Conservation (phyloP, 352 stramenopile species). For the Phytopythium sindhum region DNA sequence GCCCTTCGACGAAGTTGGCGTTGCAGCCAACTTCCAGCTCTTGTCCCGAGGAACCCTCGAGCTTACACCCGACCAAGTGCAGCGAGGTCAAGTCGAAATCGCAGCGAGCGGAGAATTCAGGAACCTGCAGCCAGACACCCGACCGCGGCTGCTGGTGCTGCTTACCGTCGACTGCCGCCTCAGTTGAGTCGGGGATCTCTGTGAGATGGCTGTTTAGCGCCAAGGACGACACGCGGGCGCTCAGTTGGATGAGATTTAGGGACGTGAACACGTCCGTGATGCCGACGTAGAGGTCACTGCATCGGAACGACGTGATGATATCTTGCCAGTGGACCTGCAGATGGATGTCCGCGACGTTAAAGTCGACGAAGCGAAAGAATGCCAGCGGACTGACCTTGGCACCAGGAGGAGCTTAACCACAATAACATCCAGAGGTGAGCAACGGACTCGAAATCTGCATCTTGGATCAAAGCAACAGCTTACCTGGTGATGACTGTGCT, state of each 20-base stretch:
- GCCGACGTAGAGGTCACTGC: slow-evolving; percentile 38
- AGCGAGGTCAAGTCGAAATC: slow-evolving; percentile 4
- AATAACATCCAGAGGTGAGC: slow-evolving; percentile 3
- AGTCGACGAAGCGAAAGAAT: slow-evolving; percentile 66
- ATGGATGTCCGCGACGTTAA: slow-evolving; percentile 34
- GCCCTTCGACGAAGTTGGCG: slow-evolving; percentile 5
- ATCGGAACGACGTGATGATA: slow-evolving; percentile 27
- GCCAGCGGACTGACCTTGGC: slow-evolving; percentile 36
- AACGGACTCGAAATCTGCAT: too few relatives aligned
- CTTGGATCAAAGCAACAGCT: neutral
- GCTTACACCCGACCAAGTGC: neutral
- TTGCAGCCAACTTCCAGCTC: neutral
- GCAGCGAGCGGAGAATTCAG: neutral
- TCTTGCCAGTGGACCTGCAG: slow-evolving; percentile 36
- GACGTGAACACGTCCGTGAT: slow-evolving; percentile 61
- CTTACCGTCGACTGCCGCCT: neutral
- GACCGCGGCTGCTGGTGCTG: neutral
- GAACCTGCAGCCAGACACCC: neutral
- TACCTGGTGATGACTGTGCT: neutral
- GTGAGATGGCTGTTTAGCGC: slow-evolving; percentile 10
- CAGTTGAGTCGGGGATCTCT: neutral
- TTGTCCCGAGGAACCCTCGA: neutral
- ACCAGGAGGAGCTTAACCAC: slow-evolving; percentile 13
- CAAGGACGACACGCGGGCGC: slow-evolving; percentile 20
- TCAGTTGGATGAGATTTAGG: slow-evolving; percentile 45